These are phyloP conservation scores for Cladorrhinum sp. DNA, from an alignment of 2,329 filamentous ascomycete species.

Conservation along the genomic window DNA sequence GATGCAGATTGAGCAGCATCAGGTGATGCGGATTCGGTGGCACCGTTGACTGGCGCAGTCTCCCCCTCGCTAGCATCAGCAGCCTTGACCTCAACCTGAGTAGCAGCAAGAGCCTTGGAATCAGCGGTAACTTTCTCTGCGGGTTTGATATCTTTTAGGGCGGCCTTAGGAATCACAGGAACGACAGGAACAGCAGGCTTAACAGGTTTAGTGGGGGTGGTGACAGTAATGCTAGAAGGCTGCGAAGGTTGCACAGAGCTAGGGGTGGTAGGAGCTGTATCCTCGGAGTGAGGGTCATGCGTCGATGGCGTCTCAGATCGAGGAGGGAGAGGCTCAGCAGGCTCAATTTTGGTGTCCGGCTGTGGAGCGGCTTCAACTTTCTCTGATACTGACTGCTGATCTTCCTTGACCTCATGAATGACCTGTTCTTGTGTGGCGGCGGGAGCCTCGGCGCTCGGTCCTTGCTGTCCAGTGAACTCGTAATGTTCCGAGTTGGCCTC, in stretches of 20 bases:
- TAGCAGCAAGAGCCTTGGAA: constrained; percentile 25
- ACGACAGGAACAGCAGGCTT: constrained; percentile 32
- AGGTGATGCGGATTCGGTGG: constrained; percentile 27
- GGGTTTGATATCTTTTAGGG: constrained; percentile 32
- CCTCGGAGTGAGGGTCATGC: constrained; percentile 33
- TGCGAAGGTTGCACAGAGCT: constrained; percentile 31
- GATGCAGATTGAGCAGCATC: constrained; percentile 28
- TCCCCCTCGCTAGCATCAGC: constrained; percentile 2
- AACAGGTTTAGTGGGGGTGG: constrained; percentile 29
- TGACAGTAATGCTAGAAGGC: constrained; percentile 25
- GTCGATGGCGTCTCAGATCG: constrained; percentile 34
- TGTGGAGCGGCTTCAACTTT: constrained; percentile 18
- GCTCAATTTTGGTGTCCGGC: constrained; percentile 14
- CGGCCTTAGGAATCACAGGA: constrained; percentile 47
- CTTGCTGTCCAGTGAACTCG: constrained; percentile 37
- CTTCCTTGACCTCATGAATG: background rate
- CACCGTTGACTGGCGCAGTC: constrained; percentile 10
- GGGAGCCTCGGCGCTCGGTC: constrained; percentile 28
- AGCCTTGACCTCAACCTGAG: constrained; percentile 11
- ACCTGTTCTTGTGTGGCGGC: constrained; percentile 22
- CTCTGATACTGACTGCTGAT: background rate
- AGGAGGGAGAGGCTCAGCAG: constrained; percentile 8
- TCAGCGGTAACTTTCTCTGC: constrained; percentile 24
- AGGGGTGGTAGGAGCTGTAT: constrained; percentile 36
- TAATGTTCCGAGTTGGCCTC: constrained; percentile 38